Evolutionary conservation across 305 asterid species (phyloP).

Genomic region (Fraxinus sp.): DNA sequence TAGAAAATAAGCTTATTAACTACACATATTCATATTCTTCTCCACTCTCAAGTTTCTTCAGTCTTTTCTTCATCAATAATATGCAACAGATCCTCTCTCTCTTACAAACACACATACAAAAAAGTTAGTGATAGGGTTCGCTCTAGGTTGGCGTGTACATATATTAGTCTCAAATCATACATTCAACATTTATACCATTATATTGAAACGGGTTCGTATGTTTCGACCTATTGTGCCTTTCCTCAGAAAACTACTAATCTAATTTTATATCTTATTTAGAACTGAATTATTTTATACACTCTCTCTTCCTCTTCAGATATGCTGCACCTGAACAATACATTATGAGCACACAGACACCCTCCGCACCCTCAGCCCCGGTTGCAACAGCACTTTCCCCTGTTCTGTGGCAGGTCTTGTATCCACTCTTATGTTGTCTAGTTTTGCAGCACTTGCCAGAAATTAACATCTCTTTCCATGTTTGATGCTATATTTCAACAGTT

Average conservation of each 20-base stretch:
- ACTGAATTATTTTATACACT: background rate
- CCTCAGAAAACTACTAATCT: background rate
- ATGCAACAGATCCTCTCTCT: background rate
- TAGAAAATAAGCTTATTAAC: background rate
- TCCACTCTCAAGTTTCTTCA: background rate
- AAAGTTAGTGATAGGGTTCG: background rate
- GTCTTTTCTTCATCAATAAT: background rate
- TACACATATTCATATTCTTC: background rate
- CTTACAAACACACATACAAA: background rate
- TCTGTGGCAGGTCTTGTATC: constrained; percentile 76
- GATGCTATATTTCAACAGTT: constrained; percentile 45
- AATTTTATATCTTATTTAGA: background rate
- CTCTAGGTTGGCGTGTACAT: background rate
- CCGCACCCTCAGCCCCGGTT: constrained; percentile 95
- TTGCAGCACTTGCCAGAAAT: background rate
- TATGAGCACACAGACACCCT: constrained; percentile 98
- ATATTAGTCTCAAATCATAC: background rate
- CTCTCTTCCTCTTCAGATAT: constrained; percentile 46
- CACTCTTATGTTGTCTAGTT: background rate
- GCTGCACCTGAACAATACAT: constrained; percentile 97
- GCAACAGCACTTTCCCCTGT: constrained; percentile 96
- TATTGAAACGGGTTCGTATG: background rate
- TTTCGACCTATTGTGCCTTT: background rate
- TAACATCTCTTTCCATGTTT: constrained; percentile 20
- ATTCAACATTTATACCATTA: background rate